Evolutionary conservation across 2,329 filamentous ascomycete genomes (phyloP), one percentile per base, ranked within the genome.

Genomic region (Cytospora mali): DNA sequence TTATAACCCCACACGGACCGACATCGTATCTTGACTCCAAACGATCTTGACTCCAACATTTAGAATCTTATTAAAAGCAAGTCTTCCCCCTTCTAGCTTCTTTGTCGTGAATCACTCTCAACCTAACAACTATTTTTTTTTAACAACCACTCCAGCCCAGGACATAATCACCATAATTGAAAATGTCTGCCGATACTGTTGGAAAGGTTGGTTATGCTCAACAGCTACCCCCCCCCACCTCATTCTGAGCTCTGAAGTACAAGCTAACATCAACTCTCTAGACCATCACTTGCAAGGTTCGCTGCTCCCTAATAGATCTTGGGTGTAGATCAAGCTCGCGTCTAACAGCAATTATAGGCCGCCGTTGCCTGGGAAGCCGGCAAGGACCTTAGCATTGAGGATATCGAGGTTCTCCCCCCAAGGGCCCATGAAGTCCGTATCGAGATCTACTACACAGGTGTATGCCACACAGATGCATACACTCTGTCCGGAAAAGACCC

Each of bases 401-500:
- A 96, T 70, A 84, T 99, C 72, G 93, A 98, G 80, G 95, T 99
- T 69, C 86, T 84, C 59, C 90, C 94, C 67, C 95, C 95, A 64
- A 88, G 84, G 79, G 93, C 94, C 66, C 86, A 96, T 80, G 95
- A 99, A 81, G 95, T 99, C 75, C 92, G 95, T 72, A 97, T 99
- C 75, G 82, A 98, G 83, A 91, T 98, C 76, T 89, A 94, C 84
- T 96, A 97, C 84, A 99, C 95, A 58, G 95, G 95, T 79, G 95
- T 99, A 75, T 99, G 95, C 84, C 95, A 98, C 82, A 99, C 94
- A 75, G 71, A 96, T 83, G 92, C 95, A 73, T 97, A 97, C 85
- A 96, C 92, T 61, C 86, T 96, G 67, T 96, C 92, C 60, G 95
- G 95, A 69, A 98, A 97, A 82, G 95, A 99, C 74, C 94, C 95